Percentiles rank a stretch among this genome's conserved stretches.
These are phyloP conservation scores for Lepidium didymum DNA, from an alignment of 345 rosid species.

Conservation along the genomic window DNA sequence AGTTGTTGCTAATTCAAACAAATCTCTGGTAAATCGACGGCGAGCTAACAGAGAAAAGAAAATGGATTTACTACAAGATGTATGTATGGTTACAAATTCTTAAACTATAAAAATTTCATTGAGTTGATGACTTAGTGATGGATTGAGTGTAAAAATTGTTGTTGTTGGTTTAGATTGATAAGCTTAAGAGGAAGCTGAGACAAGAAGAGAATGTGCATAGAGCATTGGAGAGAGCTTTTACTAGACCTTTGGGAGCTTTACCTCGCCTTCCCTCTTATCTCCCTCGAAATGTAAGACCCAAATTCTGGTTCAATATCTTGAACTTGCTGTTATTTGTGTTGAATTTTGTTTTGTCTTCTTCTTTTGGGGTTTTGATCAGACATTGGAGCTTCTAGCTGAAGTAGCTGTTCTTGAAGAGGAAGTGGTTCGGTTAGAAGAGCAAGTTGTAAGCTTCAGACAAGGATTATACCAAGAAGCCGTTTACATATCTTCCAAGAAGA, in stretches of 20 bases:
- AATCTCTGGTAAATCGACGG: constrained; percentile 44
- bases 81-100: constrained; percentile 49
- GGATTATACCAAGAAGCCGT: constrained; percentile 84
- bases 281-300: constrained; percentile 64
- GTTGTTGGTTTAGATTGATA: constrained; percentile 60
- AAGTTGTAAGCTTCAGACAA: constrained; percentile 81
- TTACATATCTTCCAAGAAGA: constrained; percentile 59
- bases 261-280: constrained; percentile 97
- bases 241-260: constrained; percentile 87
- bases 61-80: constrained; percentile 81
- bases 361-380: constrained; percentile 37
- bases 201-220: constrained; percentile 96
- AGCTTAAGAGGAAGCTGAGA: constrained; percentile 86
- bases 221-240: constrained; percentile 93
- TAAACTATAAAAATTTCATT: not conserved
- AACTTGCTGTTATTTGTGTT: constrained; percentile 6
- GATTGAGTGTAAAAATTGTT: not conserved
- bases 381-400: constrained; percentile 94
- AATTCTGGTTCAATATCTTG: not conserved
- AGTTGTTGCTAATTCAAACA: constrained; percentile 29
- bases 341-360: constrained; percentile 4
- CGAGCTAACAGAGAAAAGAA: constrained; percentile 69
- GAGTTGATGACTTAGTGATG: not conserved
- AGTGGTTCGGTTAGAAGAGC: constrained; percentile 89
- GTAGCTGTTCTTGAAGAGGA: constrained; percentile 98